These are phyloP conservation scores for Pyrenula massariospora DNA, from an alignment of 495 filamentous ascomycete species.

Conservation along the genomic window DNA sequence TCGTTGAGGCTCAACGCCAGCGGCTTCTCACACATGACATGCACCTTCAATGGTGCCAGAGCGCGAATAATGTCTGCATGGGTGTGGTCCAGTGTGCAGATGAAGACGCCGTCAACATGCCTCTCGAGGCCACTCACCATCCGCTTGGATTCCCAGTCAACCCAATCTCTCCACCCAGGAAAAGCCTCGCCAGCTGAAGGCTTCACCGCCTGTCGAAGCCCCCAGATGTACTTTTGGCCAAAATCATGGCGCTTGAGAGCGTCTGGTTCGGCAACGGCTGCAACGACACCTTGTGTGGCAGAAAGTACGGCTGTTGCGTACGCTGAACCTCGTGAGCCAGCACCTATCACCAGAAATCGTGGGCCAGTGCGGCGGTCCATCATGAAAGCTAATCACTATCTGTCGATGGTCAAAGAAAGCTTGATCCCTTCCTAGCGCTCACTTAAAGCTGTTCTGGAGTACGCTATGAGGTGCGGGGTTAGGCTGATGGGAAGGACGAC, in stretches of 20 bases:
- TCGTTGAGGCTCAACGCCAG: constrained; percentile 66
- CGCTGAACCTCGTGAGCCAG: constrained; percentile 68
- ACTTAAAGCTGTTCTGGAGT: too few relatives aligned
- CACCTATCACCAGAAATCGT: constrained; percentile 68
- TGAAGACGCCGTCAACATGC: constrained; percentile 65
- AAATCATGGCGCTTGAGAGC: constrained; percentile 61
- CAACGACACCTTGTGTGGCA: constrained; percentile 50
- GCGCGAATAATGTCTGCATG: constrained; percentile 69
- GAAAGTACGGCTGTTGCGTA: constrained; percentile 58
- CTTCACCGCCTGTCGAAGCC: constrained; percentile 4
- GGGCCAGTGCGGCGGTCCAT: not conserved
- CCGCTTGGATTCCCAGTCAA: constrained; percentile 49
- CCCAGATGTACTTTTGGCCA: constrained; percentile 59
- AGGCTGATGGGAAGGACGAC: too few relatives aligned
- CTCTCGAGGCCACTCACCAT: not conserved
- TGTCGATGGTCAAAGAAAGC: too few relatives aligned
- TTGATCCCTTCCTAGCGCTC: too few relatives aligned
- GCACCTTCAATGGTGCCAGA: constrained; percentile 55
- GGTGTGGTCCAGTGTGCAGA: constrained; percentile 81
- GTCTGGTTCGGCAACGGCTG: constrained; percentile 74
- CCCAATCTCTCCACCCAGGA: constrained; percentile 59
- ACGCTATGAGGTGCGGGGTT: too few relatives aligned
- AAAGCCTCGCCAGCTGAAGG: constrained; percentile 33
- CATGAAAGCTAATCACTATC: too few relatives aligned
- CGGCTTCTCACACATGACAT: constrained; percentile 94